Percentiles rank a stretch among this genome's conserved stretches.
phyloP scores from a whole-genome alignment of 1,139 yeast genomes.

The Debaryomyces sp. region DNA sequence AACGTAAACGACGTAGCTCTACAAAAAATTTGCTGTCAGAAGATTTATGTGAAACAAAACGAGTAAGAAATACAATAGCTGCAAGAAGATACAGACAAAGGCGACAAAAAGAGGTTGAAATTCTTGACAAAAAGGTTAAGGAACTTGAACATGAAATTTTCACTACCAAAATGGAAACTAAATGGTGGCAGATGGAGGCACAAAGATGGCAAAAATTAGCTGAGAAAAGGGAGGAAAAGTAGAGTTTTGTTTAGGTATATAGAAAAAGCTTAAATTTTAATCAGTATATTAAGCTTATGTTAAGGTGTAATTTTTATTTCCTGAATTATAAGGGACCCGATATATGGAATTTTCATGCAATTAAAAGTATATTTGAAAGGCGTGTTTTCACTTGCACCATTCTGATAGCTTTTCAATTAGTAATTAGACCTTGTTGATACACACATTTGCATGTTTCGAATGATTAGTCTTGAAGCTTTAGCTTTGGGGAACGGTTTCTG shows the following conservation, averaged over 20 bases:
- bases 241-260: constrained; percentile 12
- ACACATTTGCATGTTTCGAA: no score
- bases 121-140: constrained; percentile 19
- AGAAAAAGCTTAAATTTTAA: neutral
- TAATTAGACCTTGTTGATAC: no score
- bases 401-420: no score
- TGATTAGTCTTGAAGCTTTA: no score
- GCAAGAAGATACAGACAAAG: constrained; percentile 24
- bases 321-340: no score
- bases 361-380: no score
- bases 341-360: no score
- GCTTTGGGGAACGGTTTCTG: no score
- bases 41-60: constrained; percentile 10
- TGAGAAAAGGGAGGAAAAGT: constrained; percentile 7
- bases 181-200: constrained; percentile 26
- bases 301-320: no score
- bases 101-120: constrained; percentile 20
- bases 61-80: constrained; percentile 22
- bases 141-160: constrained; percentile 18
- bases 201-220: constrained; percentile 14
- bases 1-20: constrained; percentile 3
- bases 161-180: constrained; percentile 15
- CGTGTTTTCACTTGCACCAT: no score
- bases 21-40: neutral
- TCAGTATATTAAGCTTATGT: neutral